These are phyloP conservation scores for Sonneratia alba DNA, from an alignment of 345 rosid species.

Conservation along the genomic window DNA sequence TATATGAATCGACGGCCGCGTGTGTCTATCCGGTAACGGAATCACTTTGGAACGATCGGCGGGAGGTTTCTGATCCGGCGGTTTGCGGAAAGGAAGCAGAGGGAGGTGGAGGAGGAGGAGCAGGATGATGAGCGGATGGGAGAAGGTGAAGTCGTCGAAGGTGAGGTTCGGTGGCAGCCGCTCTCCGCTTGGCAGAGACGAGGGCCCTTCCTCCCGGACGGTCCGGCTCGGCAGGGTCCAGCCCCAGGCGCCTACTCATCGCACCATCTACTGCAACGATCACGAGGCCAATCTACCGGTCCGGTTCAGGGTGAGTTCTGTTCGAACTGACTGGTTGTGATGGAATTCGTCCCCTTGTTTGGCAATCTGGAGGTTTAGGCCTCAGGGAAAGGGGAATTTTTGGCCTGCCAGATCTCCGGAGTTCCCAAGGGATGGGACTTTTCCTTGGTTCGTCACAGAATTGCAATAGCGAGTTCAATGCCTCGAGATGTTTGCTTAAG, in stretches of 20 bases:
- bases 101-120: background rate
- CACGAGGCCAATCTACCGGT: slow-evolving; percentile 79
- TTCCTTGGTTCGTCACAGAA: background rate
- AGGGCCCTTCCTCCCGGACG: slow-evolving; percentile 46
- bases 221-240: slow-evolving; percentile 86
- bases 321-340: background rate
- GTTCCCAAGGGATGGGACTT: slow-evolving; percentile 3
- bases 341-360: background rate
- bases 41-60: background rate
- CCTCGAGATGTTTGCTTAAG: no score
- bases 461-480: no score
- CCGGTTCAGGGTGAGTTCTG: slow-evolving; percentile 57
- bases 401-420: background rate
- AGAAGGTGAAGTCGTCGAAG: slow-evolving; percentile 44
- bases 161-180: slow-evolving; percentile 28
- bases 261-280: slow-evolving; percentile 89
- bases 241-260: slow-evolving; percentile 89
- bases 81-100: slow-evolving; percentile 5
- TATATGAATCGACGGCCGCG: background rate
- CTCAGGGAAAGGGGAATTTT: background rate
- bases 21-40: background rate
- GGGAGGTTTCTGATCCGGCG: slow-evolving; percentile 4
- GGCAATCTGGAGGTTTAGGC: background rate
- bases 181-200: slow-evolving; percentile 22
- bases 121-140: slow-evolving; percentile 53